Evolutionary conservation across 441 rosid genomes (phyloP).

Genomic region (Aquilaria agallochum): DNA sequence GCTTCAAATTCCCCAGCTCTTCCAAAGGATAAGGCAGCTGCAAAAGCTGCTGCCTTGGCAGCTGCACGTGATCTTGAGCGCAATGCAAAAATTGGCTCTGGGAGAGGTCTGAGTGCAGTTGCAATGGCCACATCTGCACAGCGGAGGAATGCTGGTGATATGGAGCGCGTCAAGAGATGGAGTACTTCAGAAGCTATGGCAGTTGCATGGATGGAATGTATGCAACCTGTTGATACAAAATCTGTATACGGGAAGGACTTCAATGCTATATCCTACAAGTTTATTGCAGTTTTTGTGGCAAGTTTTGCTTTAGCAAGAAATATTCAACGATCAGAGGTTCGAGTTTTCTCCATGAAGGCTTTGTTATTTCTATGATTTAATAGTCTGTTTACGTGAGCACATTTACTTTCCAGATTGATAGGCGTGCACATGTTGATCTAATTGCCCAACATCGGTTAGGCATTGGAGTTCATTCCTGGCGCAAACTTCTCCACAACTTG

Average conservation of each 20-base stretch:
- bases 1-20: slow-evolving; percentile 54
- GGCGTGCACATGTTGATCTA: slow-evolving; percentile 82
- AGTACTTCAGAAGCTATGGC: slow-evolving; percentile 95
- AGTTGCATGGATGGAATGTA: slow-evolving; percentile 99
- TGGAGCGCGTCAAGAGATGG: slow-evolving; percentile 97
- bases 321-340: slow-evolving; percentile 97
- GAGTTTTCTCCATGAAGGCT: slow-evolving; percentile 7
- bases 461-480: slow-evolving; percentile 86
- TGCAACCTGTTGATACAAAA: slow-evolving; percentile 92
- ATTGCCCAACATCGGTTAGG: slow-evolving; percentile 53
- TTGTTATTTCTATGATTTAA: no score
- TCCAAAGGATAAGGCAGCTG: slow-evolving; percentile 97
- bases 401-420: slow-evolving; percentile 67
- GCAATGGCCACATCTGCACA: slow-evolving; percentile 99
- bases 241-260: slow-evolving; percentile 99
- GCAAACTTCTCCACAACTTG: slow-evolving; percentile 86
- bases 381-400: neutral
- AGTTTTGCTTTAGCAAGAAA: slow-evolving; percentile 99
- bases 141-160: slow-evolving; percentile 83
- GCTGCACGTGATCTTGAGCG: slow-evolving; percentile 99
- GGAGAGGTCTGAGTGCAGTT: slow-evolving; percentile 99
- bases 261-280: slow-evolving; percentile 93
- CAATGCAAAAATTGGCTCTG: slow-evolving; percentile 97
- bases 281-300: slow-evolving; percentile 95
- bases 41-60: slow-evolving; percentile 99